Evolutionary conservation across 139 green algal species (phyloP), one percentile per base, ranked within the genome.

Genomic region (Chlamydomonas incerta): DNA sequence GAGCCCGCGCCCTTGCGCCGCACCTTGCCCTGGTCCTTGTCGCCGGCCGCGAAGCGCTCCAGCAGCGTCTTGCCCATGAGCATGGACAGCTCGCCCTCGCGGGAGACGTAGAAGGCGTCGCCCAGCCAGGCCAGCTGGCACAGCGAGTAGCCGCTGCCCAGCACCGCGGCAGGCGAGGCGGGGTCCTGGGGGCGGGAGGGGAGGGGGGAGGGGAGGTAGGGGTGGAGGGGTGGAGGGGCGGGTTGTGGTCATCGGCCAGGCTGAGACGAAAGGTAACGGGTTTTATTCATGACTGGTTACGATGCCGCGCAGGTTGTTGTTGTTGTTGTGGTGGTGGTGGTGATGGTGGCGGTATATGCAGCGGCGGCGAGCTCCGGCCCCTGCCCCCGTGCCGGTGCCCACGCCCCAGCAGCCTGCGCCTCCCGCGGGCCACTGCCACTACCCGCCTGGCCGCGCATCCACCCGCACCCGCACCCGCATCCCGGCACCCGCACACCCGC

Each of bases 51-150:
- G 23, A 92, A 71, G 0, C 47, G 41, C 84, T 92, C 88, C 58
- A 92, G 73, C 67, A 92, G 66, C 1, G 88, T 75, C 20, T 41
- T 52, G 37, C 75, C 75, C 34, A 68, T 77, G 17, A 92, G 66
- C 52, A 81, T 74, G 50, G 41, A 2, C 29, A 65, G 72, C 79
- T 66, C 46, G 29, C 88, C 88, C 13, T 83, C 84, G 29, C 66
- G n/a, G 10, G 31, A 52, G 28, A 92, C 35, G 33, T 17, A 60
- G 74, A 88, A 92, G 31, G 88, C 88, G 31, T 89, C 80, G 8
- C 81, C 83, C 29, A 86, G 80, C 88, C 88, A 92, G 9, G 62
- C 74, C 67, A 92, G 73, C 74, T 89, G 85, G 69, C 79, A 83
- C 71, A 89, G 62, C 6, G 72, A 34, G 62, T 74, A 74, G 70